Base-by-base conservation (phyloP, 2,329 filamentous ascomycete species). In the Fusarium haematococcum region DNA sequence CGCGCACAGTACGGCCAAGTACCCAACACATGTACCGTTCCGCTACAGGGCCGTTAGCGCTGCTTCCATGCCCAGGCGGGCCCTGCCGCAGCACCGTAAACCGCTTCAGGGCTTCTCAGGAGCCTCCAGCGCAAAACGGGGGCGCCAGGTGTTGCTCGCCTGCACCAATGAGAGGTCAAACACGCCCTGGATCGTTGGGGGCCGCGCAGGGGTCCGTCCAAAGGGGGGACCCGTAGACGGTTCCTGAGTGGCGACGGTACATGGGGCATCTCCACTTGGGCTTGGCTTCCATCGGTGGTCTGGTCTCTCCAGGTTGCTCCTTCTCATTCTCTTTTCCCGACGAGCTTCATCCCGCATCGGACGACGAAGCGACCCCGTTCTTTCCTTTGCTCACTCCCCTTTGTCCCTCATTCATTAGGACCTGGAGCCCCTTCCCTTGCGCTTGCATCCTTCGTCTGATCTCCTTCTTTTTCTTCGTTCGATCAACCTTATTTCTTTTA, bases 231-330 rank as follows among this genome's bases (percentile, higher is more conserved):
- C 20, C 27, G n/a, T 32, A 18, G 33, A 8, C 57, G 20, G 72
- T 75, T 75, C 72, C 69, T 74, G 72, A 75, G 48, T 75, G 73
- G 73, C 61, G 68, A 69, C 69, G 68, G 74, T 69, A 76, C 63
- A 71, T 69, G 62, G 61, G 61, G 57, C 60, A 58, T 52, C 73
- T 75, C 73, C 73, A 73, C 69, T 65, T 60, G 25, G 63, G 70
- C 69, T 65, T 60, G 25, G 63, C 35, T 54, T 54, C 59, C 50
- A 39, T 48, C 43, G 32, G 32, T 20, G 37, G 60, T 32, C 35
- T 67, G 27, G 61, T 54, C 56, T 63, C 62, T 41, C 43, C 58
- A 59, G 35, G 33, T 30, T 27, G 20, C 33, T 60, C 62, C 65
- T 65, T 58, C 62, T 63, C 37, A 48, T 71, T 48, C 56, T 69